phyloP scores from a whole-genome alignment of 352 stramenopile genomes.

The Phytophthora fragariae region DNA sequence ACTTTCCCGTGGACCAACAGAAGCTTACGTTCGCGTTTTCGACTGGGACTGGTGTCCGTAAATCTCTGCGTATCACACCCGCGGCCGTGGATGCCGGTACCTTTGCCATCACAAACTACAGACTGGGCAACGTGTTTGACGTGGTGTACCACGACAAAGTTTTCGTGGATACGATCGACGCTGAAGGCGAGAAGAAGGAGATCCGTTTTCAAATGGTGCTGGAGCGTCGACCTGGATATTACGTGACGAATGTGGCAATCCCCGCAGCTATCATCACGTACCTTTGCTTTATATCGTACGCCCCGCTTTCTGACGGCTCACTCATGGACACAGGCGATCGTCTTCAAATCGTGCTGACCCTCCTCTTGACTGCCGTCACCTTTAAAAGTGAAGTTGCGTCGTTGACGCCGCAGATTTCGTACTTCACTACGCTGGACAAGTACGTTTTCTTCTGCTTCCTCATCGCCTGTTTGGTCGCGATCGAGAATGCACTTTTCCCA shows the following conservation, averaged over 20 bases:
- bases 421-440: constrained; percentile 69
- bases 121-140: constrained; percentile 62
- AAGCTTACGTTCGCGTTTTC: constrained; percentile 63
- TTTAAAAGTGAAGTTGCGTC: constrained; percentile 67
- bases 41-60: constrained; percentile 39
- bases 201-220: constrained; percentile 71
- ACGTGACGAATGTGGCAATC: constrained; percentile 63
- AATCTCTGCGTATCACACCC: constrained; percentile 45
- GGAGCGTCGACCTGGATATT: constrained; percentile 56
- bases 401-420: constrained; percentile 66
- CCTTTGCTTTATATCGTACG: constrained; percentile 62
- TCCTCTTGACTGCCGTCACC: constrained; percentile 68
- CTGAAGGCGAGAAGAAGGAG: constrained; percentile 45
- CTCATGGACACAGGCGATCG: constrained; percentile 63
- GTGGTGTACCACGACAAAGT: constrained; percentile 62
- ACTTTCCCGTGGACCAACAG: constrained; percentile 70
- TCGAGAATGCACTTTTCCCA: constrained; percentile 67
- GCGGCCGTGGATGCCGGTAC: constrained; percentile 45
- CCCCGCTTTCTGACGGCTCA: constrained; percentile 34
- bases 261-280: constrained; percentile 60
- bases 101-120: constrained; percentile 61
- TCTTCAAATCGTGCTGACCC: constrained; percentile 61
- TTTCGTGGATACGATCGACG: constrained; percentile 50
- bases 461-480: constrained; percentile 54
- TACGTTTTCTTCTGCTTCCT: constrained; percentile 79